Evolutionary conservation across 768 basidiomycete genomes (phyloP).

Genomic region (Trametes villosa): DNA sequence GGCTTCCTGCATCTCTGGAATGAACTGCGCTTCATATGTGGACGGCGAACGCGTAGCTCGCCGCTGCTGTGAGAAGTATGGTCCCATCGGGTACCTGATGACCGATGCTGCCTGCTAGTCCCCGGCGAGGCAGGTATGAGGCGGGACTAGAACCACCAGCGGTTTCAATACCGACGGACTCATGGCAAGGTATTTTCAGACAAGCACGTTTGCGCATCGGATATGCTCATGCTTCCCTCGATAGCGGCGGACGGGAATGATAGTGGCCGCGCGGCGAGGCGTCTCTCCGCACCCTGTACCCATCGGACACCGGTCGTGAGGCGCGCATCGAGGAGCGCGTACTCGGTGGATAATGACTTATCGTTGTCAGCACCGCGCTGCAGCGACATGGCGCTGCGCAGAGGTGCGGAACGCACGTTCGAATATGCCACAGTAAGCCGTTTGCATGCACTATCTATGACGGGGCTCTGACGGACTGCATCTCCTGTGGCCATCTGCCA

Average conservation of each 20-base stretch:
- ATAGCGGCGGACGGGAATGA: slow-evolving; percentile 17
- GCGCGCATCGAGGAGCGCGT: background rate
- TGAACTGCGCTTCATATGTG: background rate
- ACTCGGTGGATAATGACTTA: slow-evolving; percentile 1
- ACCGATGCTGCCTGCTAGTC: background rate
- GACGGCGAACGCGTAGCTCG: background rate
- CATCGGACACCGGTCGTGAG: slow-evolving; percentile 11
- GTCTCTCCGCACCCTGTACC: slow-evolving; percentile 20
- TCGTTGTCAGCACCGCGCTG: background rate
- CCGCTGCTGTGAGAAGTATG: background rate
- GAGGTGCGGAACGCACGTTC: slow-evolving; percentile 11
- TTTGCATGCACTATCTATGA: background rate
- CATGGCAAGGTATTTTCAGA: slow-evolving; percentile 13
- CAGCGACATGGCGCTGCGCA: background rate
- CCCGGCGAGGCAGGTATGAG: background rate
- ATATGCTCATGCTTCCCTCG: slow-evolving; percentile 10
- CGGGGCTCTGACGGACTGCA: background rate
- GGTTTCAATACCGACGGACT: background rate
- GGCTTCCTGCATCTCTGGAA: background rate
- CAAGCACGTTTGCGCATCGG: slow-evolving; percentile 8
- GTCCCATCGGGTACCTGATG: slow-evolving; percentile 4
- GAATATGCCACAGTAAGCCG: background rate
- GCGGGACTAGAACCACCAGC: background rate
- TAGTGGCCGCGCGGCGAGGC: slow-evolving; percentile 12
- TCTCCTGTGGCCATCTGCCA: background rate